Evolutionary conservation across 2,329 filamentous ascomycete species (phyloP), one percentile per base, ranked within the genome.

Genomic region (Botrytis deweyae): DNA sequence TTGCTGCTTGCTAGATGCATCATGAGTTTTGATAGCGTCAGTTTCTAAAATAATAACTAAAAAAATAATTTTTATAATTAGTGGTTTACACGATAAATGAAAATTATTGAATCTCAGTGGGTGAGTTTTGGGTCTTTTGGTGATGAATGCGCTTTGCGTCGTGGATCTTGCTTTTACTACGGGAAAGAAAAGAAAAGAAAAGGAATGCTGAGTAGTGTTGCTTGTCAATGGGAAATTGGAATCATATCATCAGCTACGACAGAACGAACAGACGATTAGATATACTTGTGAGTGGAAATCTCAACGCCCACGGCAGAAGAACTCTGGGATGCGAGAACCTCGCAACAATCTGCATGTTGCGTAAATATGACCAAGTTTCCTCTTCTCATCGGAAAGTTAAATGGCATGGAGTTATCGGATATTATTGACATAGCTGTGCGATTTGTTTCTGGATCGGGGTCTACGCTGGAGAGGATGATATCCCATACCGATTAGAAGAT

Each of bases 391-490:
- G 49, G 5, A n/a, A 7, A 6, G 25, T n/a, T 12, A 7, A 55
- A 16, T 0, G 49, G 5, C 0, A n/a, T 52, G 25, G 25, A n/a
- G 10, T 14, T 52, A n/a, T n/a, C 25, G 25, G 10, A 14, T 0
- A 14, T n/a, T n/a, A 0, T 25, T 52, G 22, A 4, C 12, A 4
- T n/a, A 5, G 49, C 49, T 52, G 14, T 52, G 25, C 25, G 10
- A 25, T 14, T 8, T 29, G 14, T 86, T 75, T 86, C 85, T 7
- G 81, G 80, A 0, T 85, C 84, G 1, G 84, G 84, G 33, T 85
- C 82, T 62, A 83, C 76, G 33, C 79, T 83, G 4, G 81, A 80
- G 10, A 82, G 29, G 29, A 33, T 33, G 33, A 33, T 33, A 33
- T 33, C 33, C 33, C 33, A 33, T 33, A 33, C 33, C 33, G 33